Percentiles rank a stretch among this genome's conserved stretches.
Evolutionary conservation across 768 basidiomycete species (phyloP).

Genomic region (Boletales sp.): DNA sequence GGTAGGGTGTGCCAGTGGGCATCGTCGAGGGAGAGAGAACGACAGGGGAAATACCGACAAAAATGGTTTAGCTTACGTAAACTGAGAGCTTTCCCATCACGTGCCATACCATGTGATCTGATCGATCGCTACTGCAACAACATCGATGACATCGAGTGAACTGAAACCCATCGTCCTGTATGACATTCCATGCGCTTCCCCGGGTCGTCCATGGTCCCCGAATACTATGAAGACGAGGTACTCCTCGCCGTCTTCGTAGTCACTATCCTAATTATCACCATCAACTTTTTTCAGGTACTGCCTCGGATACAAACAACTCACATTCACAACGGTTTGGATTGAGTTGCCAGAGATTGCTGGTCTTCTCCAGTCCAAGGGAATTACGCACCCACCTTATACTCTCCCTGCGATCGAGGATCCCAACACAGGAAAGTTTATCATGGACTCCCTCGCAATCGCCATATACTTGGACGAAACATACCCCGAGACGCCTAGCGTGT

Average conservation of each 20-base stretch:
- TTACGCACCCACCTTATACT: conserved; percentile 33
- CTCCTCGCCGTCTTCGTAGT: no score
- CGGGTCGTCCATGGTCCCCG: conserved; percentile 34
- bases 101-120: no score
- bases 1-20: conserved; percentile 75
- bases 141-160: neutral
- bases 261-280: conserved; percentile 3
- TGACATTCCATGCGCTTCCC: conserved; percentile 31
- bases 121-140: no score
- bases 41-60: conserved; percentile 13
- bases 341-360: conserved; percentile 49
- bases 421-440: conserved; percentile 32
- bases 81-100: neutral
- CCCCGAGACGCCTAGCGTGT: conserved; percentile 37
- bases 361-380: conserved; percentile 23
- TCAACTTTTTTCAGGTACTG: conserved; percentile 33
- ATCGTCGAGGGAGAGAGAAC: conserved; percentile 32
- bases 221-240: conserved; percentile 37
- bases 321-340: conserved; percentile 28
- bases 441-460: conserved; percentile 45
- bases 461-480: conserved; percentile 48
- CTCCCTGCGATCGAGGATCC: conserved; percentile 51
- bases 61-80: neutral
- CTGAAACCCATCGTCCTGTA: conserved; percentile 31
- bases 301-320: conserved; percentile 16